Base-by-base conservation (phyloP, 805 yeast species). In the Candida argentea region DNA sequence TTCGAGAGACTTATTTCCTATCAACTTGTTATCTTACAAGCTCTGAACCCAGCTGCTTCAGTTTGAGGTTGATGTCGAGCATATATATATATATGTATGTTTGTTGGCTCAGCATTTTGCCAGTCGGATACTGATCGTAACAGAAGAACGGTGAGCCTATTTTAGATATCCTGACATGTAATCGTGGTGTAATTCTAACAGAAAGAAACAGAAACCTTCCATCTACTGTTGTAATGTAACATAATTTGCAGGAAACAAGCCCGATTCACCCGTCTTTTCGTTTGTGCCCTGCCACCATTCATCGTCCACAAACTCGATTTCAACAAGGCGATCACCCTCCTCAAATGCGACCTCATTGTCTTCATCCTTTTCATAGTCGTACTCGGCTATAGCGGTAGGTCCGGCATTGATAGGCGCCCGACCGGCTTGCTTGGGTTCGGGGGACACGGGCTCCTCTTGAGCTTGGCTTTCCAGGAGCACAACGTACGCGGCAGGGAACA, bases 251-350 rank as follows among this genome's bases (percentile, higher is more conserved):
- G 98, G 98, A 75, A 89, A 87, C 31, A 89, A 63, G 33, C 91
- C 91, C 40, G 70, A 67, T 40, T 74, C 80, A 25, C 95, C 95
- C 18, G 74, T 58, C 33, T 55, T 66, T 14, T 49, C 32, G 42
- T 77, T 66, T 36, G 72, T 75, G 28, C 98, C 98, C 30, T 80
- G 65, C 97, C 97, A 91, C 98, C 98, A 91, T 50, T 84, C 95
- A 25, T 84, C 95, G 43, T 86, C 94, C 11, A 83, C 80, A 52
- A 83, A 81, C 42, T 86, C 94, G 37, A 91, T 80, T 34, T 85
- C 81, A 12, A 73, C 61, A 37, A 91, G 85, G 34, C 65, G 45
- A 41, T 85, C 97, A 29, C 89, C 93, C 48, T 84, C 95, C 14
- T 62, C 69, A 52, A 91, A 91, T 3, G 74, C 69, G 34, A 91